A percentile compares a stretch with the other conserved stretches of the same genome.
These are phyloP conservation scores for Myxozyma mucilagina DNA, from an alignment of 805 yeast genomes.

Conservation along the genomic window DNA sequence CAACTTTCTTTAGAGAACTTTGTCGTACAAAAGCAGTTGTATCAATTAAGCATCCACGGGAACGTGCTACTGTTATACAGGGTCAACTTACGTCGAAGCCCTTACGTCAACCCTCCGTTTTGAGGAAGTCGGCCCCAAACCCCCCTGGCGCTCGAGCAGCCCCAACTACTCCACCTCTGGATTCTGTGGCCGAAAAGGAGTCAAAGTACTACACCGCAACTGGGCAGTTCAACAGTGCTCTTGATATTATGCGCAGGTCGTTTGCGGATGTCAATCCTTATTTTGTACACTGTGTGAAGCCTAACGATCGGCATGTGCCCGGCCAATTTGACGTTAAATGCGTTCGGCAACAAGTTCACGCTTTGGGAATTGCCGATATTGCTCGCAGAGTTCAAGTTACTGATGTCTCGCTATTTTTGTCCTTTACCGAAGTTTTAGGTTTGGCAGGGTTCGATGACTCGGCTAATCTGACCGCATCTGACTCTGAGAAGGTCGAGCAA, in stretches of 20 bases:
- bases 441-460: slow-evolving; percentile 34
- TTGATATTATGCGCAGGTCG: slow-evolving; percentile 42
- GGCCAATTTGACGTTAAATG: slow-evolving; percentile 47
- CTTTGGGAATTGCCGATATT: slow-evolving; percentile 46
- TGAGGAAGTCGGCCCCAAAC: slow-evolving; percentile 24
- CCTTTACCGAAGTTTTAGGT: slow-evolving; percentile 42
- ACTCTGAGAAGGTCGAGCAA: slow-evolving; percentile 35
- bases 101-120: slow-evolving; percentile 43
- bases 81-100: slow-evolving; percentile 47
- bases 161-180: neutral
- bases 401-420: slow-evolving; percentile 44
- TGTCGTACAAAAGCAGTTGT: slow-evolving; percentile 43
- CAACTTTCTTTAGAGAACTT: slow-evolving; percentile 41
- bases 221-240: slow-evolving; percentile 41
- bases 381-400: slow-evolving; percentile 43
- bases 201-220: slow-evolving; percentile 34
- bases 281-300: slow-evolving; percentile 46
- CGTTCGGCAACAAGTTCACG: slow-evolving; percentile 46
- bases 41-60: slow-evolving; percentile 38
- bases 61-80: slow-evolving; percentile 39
- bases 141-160: slow-evolving; percentile 1
- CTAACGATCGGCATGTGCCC: slow-evolving; percentile 44
- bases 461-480: slow-evolving; percentile 18
- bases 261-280: slow-evolving; percentile 45
- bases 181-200: slow-evolving; percentile 19